Conservation (phyloP, 169 alveolate species). For the Cyclospora cayetanensis region DNA sequence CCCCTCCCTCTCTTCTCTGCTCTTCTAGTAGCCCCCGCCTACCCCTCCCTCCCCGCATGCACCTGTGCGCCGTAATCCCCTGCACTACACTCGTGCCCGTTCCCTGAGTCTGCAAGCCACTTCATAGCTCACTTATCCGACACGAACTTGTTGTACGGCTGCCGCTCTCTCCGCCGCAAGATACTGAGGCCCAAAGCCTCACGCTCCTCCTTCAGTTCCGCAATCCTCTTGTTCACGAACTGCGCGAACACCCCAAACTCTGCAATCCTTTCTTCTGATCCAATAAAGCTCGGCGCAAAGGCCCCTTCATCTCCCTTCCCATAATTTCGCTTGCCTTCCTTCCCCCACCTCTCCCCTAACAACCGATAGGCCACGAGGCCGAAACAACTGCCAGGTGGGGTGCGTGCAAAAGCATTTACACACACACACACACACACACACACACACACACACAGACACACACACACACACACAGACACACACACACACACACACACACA, state of each 20-base stretch:
- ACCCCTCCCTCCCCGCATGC: too few relatives aligned
- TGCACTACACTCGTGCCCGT: too few relatives aligned
- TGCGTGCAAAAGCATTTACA: too few relatives aligned
- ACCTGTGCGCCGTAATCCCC: too few relatives aligned
- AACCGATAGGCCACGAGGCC: neutral
- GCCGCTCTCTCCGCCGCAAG: neutral
- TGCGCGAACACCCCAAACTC: neutral
- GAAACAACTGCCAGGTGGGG: neutral
- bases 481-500: too few relatives aligned
- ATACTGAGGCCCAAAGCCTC: conserved; percentile 26
- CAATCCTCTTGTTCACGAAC: neutral
- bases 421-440: too few relatives aligned
- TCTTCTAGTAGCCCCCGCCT: too few relatives aligned
- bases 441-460: too few relatives aligned
- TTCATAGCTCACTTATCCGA: neutral
- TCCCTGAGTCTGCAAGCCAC: too few relatives aligned
- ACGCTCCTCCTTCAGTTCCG: neutral
- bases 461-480: too few relatives aligned
- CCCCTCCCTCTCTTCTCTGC: too few relatives aligned
- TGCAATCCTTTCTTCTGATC: neutral
- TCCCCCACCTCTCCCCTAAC: neutral
- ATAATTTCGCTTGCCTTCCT: neutral
- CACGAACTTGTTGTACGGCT: conserved; percentile 53
- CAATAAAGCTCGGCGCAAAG: neutral
- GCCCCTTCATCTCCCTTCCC: neutral